Evolutionary conservation across 352 stramenopile genomes (phyloP), one percentile per base, ranked within the genome.

Genomic region (Aphanomyces cochlioides): DNA sequence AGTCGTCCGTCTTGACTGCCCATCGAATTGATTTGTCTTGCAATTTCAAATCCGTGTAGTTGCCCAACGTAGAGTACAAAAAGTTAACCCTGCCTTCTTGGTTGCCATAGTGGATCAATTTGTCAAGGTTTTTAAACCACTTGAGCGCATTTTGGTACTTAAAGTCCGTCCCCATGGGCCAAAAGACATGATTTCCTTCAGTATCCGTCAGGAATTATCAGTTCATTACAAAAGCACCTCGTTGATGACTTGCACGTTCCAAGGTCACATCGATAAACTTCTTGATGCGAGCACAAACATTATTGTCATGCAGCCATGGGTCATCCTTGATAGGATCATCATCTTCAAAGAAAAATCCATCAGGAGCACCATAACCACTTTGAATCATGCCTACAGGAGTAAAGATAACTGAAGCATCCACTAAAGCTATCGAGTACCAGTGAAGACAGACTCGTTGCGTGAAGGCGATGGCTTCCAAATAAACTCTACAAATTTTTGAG

Each of bases 81-180:
- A 98, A 86, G 67, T 98, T 96, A 28, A 99, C 81, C 0, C 81
- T 79, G 8, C 78, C 80, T 58, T 98, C 90, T 40, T 90, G 78
- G 74, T 98, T 98, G 7, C 98, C 88, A 67, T 97, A 97, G 72
- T 98, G 86, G 60, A 99, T 96, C 7, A 99, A 76, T 56, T 97
- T 94, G 81, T 99, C 97, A 69, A 99, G 83, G 76, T 98, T 99
- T 66, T 96, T 90, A 81, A 89, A 98, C 83, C 89, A 98, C 7
- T 78, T 81, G 17, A 77, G 75, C 4, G 90, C 88, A 66, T 98
- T 96, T 67, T 96, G 80, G 72, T 91, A 98, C 56, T 95, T 78
- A 75, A 99, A 99, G 76, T 99, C 96, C 54, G 83, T 90, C 38
- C 95, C 96, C 92, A 98, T 97, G 6, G 95, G 85, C 21, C 95